A percentile compares a stretch with the other conserved stretches of the same genome.
Conservation (phyloP, 441 rosid species). For the Pelargonium myrrhifolium region DNA sequence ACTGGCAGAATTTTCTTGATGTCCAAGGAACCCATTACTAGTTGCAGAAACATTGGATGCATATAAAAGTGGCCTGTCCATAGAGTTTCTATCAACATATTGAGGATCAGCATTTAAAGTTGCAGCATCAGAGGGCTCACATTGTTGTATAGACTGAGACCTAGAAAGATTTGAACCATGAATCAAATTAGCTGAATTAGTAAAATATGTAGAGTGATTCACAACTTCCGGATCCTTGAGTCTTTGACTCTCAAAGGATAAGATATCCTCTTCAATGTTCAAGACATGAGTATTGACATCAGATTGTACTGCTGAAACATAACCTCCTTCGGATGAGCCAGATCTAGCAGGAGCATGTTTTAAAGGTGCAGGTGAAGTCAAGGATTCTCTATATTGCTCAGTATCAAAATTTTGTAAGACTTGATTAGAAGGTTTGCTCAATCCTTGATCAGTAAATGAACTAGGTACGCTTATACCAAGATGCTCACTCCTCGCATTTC, state of each 20-base stretch:
- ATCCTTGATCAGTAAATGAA: conserved; percentile 32
- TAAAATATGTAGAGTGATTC: conserved; percentile 28
- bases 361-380: conserved; percentile 6
- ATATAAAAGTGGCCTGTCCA: conserved; percentile 25
- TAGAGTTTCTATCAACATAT: conserved; percentile 30
- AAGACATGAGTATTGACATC: conserved; percentile 27
- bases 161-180: conserved; percentile 16
- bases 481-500: conserved; percentile 20
- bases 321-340: conserved; percentile 16
- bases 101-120: conserved; percentile 30
- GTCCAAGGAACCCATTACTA: conserved; percentile 38
- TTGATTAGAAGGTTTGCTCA: conserved; percentile 30
- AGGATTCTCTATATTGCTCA: conserved; percentile 37
- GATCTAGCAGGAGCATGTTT: background rate
- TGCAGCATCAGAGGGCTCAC: conserved; percentile 29
- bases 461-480: conserved; percentile 28
- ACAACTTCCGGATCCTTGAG: conserved; percentile 55
- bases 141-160: conserved; percentile 40
- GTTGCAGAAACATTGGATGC: conserved; percentile 25
- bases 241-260: conserved; percentile 61
- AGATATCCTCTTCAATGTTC: conserved; percentile 46
- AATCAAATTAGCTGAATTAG: conserved; percentile 38
- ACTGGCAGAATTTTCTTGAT: conserved; percentile 34
- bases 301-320: conserved; percentile 26
- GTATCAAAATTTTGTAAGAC: conserved; percentile 27